phyloP scores from a whole-genome alignment of 1,139 yeast genomes.

The Kazachstania sp. region DNA sequence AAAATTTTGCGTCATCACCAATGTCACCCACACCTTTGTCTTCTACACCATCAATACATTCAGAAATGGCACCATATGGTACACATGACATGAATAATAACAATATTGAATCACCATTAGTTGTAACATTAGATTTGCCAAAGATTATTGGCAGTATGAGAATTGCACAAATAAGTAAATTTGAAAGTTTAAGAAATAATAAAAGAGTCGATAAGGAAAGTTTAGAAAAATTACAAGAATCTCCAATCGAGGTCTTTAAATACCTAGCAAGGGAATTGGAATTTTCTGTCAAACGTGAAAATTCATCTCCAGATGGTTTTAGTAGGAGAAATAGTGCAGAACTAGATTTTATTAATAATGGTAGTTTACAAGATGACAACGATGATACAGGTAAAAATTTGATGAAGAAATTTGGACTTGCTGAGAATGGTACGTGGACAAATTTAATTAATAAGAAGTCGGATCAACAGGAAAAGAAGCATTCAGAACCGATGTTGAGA shows the following conservation, averaged over 20 bases:
- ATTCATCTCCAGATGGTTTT: not conserved
- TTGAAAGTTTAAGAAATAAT: not conserved
- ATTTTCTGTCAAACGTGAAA: conserved; percentile 17
- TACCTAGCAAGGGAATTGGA: conserved; percentile 28
- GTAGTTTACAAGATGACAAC: conserved; percentile 8
- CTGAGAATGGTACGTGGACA: conserved; percentile 30
- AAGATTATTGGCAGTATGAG: conserved; percentile 25
- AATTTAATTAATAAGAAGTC: conserved; percentile 22
- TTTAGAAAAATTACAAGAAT: conserved; percentile 11
- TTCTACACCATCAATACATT: conserved; percentile 8
- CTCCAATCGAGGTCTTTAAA: conserved; percentile 29
- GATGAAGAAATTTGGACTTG: conserved; percentile 26
- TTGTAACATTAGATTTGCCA: conserved; percentile 27
- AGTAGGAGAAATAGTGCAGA: not conserved
- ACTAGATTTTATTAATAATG: not conserved
- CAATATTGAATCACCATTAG: conserved; percentile 17
- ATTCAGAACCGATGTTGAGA: conserved; percentile 1
- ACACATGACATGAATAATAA: conserved; percentile 1
- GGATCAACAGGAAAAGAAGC: conserved; percentile 5
- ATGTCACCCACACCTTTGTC: conserved; percentile 3
- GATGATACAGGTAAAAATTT: conserved; percentile 20
- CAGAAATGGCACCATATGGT: conserved; percentile 11
- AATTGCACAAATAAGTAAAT: conserved; percentile 9
- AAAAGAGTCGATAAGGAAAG: not conserved
- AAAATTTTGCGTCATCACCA: conserved; percentile 10